A percentile compares a stretch with the other conserved stretches of the same genome.
Conservation (phyloP, 805 yeast species). For the Teunomyces lycoperdinae region DNA sequence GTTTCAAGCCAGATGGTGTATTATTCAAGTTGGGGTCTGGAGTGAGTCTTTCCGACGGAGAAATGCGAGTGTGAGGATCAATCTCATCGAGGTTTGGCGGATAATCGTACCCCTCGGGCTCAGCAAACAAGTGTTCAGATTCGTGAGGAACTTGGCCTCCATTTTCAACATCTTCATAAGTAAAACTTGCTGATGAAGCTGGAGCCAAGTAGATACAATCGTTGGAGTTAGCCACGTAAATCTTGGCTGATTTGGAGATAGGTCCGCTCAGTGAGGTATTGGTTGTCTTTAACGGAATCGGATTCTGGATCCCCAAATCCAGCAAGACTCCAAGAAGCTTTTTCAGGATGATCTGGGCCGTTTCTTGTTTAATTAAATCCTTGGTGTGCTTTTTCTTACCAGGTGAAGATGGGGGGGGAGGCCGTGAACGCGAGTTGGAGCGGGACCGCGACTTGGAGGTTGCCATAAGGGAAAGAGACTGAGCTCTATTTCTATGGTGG, state of each 20-base stretch:
- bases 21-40: conserved; percentile 9
- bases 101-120: neutral
- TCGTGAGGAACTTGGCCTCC: conserved; percentile 21
- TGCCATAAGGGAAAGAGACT: conserved; percentile 7
- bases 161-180: conserved; percentile 43
- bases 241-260: conserved; percentile 24
- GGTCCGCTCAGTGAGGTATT: conserved; percentile 21
- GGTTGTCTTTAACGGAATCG: conserved; percentile 33
- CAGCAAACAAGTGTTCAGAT: neutral
- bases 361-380: conserved; percentile 39
- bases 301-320: conserved; percentile 40
- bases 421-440: conserved; percentile 8
- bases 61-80: conserved; percentile 1
- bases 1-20: conserved; percentile 12
- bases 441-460: conserved; percentile 7
- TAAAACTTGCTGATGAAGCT: conserved; percentile 36
- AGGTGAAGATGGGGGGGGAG: conserved; percentile 6
- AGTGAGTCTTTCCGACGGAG: neutral
- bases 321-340: conserved; percentile 27
- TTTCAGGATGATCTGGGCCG: conserved; percentile 33
- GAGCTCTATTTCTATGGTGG: conserved; percentile 6
- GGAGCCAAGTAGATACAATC: conserved; percentile 41
- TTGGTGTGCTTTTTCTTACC: conserved; percentile 28
- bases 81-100: neutral
- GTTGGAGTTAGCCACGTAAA: conserved; percentile 37